Evolutionary conservation across 2,329 filamentous ascomycete species (phyloP).

Genomic region (Microsporum ferrugineum): DNA sequence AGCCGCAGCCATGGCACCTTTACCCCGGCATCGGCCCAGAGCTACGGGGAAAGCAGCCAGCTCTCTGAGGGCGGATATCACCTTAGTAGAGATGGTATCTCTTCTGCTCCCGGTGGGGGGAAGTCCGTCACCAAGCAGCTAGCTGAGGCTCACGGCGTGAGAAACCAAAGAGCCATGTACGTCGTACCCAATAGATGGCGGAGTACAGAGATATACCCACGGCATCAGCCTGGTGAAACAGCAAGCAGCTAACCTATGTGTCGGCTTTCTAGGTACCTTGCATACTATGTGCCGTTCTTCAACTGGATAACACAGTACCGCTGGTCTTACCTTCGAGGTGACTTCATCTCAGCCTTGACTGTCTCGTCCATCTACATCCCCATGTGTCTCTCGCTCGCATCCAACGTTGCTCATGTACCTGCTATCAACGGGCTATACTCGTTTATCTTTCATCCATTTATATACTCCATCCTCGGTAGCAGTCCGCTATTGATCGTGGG

Average conservation of each 20-base stretch:
- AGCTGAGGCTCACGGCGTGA: conserved; percentile 61
- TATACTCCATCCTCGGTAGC: conserved; percentile 84
- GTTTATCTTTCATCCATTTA: conserved; percentile 81
- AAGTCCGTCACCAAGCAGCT: conserved; percentile 62
- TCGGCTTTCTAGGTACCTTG: conserved; percentile 56
- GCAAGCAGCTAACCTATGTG: conserved; percentile 9
- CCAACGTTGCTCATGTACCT: conserved; percentile 84
- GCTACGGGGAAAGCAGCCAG: conserved; percentile 24
- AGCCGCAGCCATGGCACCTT: conserved; percentile 55
- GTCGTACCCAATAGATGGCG: conserved; percentile 17
- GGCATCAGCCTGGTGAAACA: background rate
- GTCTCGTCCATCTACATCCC: conserved; percentile 98
- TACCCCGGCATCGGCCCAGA: conserved; percentile 51
- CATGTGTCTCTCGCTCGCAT: conserved; percentile 86
- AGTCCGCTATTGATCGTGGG: conserved; percentile 90
- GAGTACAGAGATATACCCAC: background rate
- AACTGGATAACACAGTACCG: conserved; percentile 86
- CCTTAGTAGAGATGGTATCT: conserved; percentile 34
- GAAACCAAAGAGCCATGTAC: conserved; percentile 62
- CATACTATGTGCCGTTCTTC: conserved; percentile 84
- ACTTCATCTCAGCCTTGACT: conserved; percentile 80
- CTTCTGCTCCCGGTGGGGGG: conserved; percentile 37
- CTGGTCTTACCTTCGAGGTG: conserved; percentile 69
- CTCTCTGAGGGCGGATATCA: conserved; percentile 15
- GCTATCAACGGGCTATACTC: conserved; percentile 89